Base-by-base conservation (phyloP, 495 filamentous ascomycete species). In the Podospora tetraspora region DNA sequence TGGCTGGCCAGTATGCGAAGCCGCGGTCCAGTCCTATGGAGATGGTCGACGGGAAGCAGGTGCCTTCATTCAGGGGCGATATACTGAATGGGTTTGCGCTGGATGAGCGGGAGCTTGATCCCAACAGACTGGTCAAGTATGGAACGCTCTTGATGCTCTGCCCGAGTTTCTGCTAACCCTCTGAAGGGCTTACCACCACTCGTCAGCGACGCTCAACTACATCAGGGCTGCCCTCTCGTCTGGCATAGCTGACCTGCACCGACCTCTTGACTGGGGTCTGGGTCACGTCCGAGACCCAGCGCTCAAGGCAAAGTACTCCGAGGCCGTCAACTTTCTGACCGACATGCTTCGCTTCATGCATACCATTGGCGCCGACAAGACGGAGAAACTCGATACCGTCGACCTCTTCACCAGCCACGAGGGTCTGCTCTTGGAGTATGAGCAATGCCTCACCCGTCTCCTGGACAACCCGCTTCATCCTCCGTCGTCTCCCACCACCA, bases 1-100 rank as follows among this genome's bases (percentile, higher is more conserved):
- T 97, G 89, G 95, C 95, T 21, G 95, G 95, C 5, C 95, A 99
- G 80, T 99, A 94, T 68, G 95, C 95, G 22, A 99, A 99, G 77
- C 95, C 95, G 1, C 84, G 95, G 37, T 96, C 92, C 16, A 95
- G 89, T 63, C 91, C 94, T 3, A 95, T 89, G 63, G 95, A 99
- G 81, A 83, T 84, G 3, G 79, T 97, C 66, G 79, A 96, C 71
- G 94, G 94, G 62, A 85, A 85, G 59, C 86, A 92, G 73, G 90
- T 97, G 65, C 92, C 91, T 13, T 93, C 91, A 3, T 98, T 98
- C 82, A 84, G 96, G 56, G 95, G 95, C 10, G 95, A 99, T 75
- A 97, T 97, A 70, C 84, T 99, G 66, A 99, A 99, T 75, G 95
- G 95, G 27, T 97, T 89, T 79, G 84, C 85, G 52, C 76, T 82